Evolutionary conservation across 1,284 basidiomycete genomes (phyloP), one percentile per base, ranked within the genome.

Genomic region (Fistulina hepatica): DNA sequence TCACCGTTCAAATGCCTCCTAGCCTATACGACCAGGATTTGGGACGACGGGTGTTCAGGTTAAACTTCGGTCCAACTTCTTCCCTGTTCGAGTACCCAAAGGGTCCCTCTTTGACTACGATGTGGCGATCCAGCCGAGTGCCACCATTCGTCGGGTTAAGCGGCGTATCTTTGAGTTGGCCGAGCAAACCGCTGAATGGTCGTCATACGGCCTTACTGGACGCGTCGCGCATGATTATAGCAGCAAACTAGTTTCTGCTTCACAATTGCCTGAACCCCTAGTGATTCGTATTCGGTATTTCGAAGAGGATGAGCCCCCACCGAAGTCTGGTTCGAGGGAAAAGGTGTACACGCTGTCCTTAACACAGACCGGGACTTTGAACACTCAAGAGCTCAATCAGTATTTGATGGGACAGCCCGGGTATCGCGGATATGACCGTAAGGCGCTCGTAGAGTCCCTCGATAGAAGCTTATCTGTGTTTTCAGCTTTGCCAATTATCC

Each of bases 61-160:
- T 55, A 77, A 69, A 45, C 61, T 86, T 25, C 73, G 82, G 10
- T 64, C 81, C 10, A 86, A 86, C 47, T 83, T 77, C 60, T 85
- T 85, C 57, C 73, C 81, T 1, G 64, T 86, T 13, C 64, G 63
- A 27, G 59, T 81, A 12, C 75, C 76, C 1, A 73, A 74, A 36
- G 68, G 63, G 0, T 67, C 73, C 1, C 48, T 83, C 8, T 73
- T 65, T 49, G 82, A 86, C 45, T 86, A 86, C 46, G 73, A 78
- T 44, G 69, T 85, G 7, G 49, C 64, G 2, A 73, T 84, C 22
- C 57, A 70, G 1, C 81, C 82, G 2, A 50, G 56, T 6, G 59
- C 62, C 3, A 54, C 68, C 3, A 55, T 62, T 34, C 68, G 65
- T 41, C 71, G 79, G 10, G 65, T 85, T 24, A 78, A 73, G 51